Conservation (phyloP, 257 asterid species). For the Primulina huaijiensis region DNA sequence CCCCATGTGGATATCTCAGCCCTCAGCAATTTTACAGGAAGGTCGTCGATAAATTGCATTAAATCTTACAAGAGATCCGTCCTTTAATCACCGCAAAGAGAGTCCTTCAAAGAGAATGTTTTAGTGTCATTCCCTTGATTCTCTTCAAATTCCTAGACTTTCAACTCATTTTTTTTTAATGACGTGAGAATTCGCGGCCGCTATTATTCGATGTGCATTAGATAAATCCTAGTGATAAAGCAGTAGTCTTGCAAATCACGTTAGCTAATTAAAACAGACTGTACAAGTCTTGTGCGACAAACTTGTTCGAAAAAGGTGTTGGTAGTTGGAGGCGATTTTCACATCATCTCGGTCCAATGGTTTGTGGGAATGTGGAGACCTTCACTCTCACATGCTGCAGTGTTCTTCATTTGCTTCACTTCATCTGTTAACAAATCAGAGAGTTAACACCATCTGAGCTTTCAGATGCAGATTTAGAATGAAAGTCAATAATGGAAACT, state of each 20-base stretch:
- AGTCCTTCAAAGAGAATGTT: slow-evolving; percentile 41
- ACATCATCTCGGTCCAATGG: slow-evolving; percentile 58
- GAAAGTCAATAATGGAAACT: no score
- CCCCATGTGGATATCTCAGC: slow-evolving; percentile 66
- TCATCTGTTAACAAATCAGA: not conserved
- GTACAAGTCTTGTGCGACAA: no score
- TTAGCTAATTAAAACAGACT: no score
- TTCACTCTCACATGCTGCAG: slow-evolving; percentile 51
- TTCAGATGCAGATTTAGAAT: no score
- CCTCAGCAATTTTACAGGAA: slow-evolving; percentile 43
- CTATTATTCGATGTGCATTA: no score
- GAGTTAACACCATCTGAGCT: no score
- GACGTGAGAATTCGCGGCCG: no score
- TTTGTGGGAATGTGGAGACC: slow-evolving; percentile 50
- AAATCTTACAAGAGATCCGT: slow-evolving; percentile 55
- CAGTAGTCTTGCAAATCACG: no score
- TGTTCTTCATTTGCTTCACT: slow-evolving; percentile 54
- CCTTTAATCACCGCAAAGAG: slow-evolving; percentile 68
- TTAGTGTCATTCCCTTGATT: slow-evolving; percentile 29
- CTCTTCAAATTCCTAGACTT: slow-evolving; percentile 30
- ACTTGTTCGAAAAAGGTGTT: no score
- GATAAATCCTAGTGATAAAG: no score
- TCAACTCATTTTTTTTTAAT: no score
- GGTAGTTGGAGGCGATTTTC: slow-evolving; percentile 28
- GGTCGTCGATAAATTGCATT: slow-evolving; percentile 36